A percentile compares a stretch with the other conserved stretches of the same genome.
phyloP scores from a whole-genome alignment of 495 filamentous ascomycete genomes.

The Penicillium ochrochloron region DNA sequence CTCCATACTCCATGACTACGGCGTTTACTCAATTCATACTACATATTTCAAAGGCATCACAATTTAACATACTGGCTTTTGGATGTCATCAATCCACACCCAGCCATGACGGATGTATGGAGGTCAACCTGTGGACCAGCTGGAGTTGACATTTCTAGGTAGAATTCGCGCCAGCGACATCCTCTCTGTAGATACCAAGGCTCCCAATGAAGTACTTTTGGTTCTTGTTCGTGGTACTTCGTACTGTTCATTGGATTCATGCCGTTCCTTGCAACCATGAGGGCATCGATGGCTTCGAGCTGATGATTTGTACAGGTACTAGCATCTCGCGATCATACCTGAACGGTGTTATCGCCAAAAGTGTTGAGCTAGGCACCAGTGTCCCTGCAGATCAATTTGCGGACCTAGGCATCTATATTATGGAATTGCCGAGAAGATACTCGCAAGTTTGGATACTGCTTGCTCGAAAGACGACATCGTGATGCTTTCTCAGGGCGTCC shows the following conservation, averaged over 20 bases:
- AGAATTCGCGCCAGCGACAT: neutral
- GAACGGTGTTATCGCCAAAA: neutral
- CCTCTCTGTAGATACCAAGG: neutral
- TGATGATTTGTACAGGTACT: neutral
- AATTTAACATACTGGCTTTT: neutral
- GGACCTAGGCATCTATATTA: conserved; percentile 1
- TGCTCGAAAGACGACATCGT: neutral
- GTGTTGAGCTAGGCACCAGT: neutral
- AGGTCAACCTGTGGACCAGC: neutral
- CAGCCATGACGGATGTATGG: neutral
- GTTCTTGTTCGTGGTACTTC: neutral
- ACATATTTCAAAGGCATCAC: neutral
- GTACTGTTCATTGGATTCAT: neutral
- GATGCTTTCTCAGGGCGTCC: neutral
- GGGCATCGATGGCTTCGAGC: neutral
- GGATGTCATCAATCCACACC: neutral
- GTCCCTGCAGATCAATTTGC: neutral
- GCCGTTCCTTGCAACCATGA: too few species aligned
- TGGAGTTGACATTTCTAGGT: neutral
- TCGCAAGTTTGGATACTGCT: neutral
- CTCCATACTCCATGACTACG: neutral
- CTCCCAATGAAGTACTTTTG: too few species aligned
- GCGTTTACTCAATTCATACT: neutral
- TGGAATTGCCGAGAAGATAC: neutral
- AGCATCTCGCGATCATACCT: neutral